phyloP scores from a whole-genome alignment of 2,329 filamentous ascomycete species.

The Grosmannia clavigera region DNA sequence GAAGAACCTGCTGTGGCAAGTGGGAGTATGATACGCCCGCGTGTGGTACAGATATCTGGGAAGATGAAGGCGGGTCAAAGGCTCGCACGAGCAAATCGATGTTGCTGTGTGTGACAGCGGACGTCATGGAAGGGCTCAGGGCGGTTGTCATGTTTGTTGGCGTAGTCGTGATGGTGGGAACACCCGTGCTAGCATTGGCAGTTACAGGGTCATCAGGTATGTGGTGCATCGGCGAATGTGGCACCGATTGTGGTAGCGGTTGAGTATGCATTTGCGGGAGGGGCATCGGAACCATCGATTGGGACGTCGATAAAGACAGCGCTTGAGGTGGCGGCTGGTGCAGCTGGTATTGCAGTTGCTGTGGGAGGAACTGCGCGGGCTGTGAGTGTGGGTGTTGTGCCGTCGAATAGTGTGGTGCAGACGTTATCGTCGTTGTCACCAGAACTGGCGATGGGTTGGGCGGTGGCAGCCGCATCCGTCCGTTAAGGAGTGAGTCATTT shows the following conservation, averaged over 20 bases:
- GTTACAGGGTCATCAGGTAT: background rate
- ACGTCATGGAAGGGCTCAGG: background rate
- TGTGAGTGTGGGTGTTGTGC: background rate
- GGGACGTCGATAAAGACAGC: background rate
- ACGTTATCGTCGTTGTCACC: background rate
- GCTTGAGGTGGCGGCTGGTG: background rate
- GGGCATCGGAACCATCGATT: too few relatives aligned
- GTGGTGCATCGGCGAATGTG: background rate
- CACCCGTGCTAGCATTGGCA: too few relatives aligned
- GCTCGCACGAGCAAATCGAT: conserved; percentile 26
- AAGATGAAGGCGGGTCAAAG: conserved; percentile 9
- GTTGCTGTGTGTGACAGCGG: conserved; percentile 12
- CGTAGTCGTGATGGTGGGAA: background rate
- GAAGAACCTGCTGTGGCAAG: background rate
- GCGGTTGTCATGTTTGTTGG: background rate
- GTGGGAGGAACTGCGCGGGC: background rate
- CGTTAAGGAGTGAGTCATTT: conserved; percentile 4
- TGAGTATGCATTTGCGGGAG: background rate
- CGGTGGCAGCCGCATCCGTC: conserved; percentile 7
- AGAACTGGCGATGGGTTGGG: conserved; percentile 7
- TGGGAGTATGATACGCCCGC: background rate
- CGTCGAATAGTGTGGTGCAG: background rate
- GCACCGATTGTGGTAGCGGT: background rate
- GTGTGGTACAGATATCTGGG: background rate
- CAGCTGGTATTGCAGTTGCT: background rate